Conservation (phyloP, 2,329 filamentous ascomycete genomes). For the Ampelomyces quisqualis region DNA sequence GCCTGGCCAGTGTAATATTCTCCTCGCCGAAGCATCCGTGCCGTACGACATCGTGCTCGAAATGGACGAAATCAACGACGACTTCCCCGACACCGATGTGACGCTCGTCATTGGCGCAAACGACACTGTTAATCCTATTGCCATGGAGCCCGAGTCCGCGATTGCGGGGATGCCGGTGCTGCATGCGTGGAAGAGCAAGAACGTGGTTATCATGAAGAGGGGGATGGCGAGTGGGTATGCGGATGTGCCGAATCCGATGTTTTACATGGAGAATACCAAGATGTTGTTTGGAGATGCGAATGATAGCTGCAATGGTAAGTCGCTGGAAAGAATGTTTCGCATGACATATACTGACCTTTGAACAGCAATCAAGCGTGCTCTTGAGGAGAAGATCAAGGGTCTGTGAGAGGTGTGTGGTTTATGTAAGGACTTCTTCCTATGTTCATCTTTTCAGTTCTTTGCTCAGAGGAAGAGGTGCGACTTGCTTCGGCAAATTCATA, state of each 20-base stretch:
- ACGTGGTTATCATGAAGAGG: slow-evolving; percentile 90
- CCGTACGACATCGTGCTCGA: slow-evolving; percentile 91
- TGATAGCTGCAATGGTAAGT: slow-evolving; percentile 68
- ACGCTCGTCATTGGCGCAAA: slow-evolving; percentile 90
- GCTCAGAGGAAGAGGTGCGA: too few species aligned
- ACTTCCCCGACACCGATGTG: slow-evolving; percentile 81
- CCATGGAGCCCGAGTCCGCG: slow-evolving; percentile 75
- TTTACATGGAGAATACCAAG: slow-evolving; percentile 83
- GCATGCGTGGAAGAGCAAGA: slow-evolving; percentile 91
- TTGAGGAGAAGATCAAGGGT: slow-evolving; percentile 39
- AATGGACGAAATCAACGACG: slow-evolving; percentile 96
- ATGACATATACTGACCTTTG: slow-evolving; percentile 14
- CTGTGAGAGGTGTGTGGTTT: slow-evolving; percentile 16
- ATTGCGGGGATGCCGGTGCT: slow-evolving; percentile 93
- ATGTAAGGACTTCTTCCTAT: too few species aligned
- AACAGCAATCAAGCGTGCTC: slow-evolving; percentile 40
- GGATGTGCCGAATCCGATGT: slow-evolving; percentile 91
- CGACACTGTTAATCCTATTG: slow-evolving; percentile 89
- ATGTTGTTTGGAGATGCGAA: slow-evolving; percentile 94
- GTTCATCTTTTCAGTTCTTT: too few species aligned
- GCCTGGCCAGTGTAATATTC: slow-evolving; percentile 90
- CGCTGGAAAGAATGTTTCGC: background rate
- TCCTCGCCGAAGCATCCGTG: slow-evolving; percentile 83
- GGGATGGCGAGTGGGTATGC: slow-evolving; percentile 87
- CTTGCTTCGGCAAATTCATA: too few species aligned